Conservation (phyloP, 352 stramenopile genomes). For the Phytopythium kandeliae region DNA sequence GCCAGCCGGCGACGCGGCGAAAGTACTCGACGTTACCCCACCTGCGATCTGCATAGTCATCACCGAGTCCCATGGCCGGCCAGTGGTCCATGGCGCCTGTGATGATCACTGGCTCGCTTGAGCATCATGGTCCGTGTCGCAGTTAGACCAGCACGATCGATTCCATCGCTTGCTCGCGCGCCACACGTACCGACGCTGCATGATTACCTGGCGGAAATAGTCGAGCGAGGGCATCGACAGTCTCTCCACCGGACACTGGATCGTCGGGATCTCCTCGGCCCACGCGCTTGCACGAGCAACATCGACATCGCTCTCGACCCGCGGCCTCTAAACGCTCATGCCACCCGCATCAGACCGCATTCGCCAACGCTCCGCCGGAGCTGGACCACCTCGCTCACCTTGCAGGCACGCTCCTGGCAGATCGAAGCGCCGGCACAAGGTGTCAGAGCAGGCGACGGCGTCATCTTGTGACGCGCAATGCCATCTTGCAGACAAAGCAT, state of each 20-base stretch:
- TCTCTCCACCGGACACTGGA: constrained; percentile 35
- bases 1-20: constrained; percentile 53
- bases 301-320: constrained; percentile 1
- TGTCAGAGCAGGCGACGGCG: background rate
- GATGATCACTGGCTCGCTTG: constrained; percentile 66
- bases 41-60: constrained; percentile 18
- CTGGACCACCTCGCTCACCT: too few relatives aligned
- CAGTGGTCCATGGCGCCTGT: constrained; percentile 76
- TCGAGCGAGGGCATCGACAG: constrained; percentile 55
- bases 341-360: too few relatives aligned
- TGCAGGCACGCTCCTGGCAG: constrained; percentile 6
- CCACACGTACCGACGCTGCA: constrained; percentile 41
- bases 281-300: background rate
- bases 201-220: constrained; percentile 42
- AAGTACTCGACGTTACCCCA: constrained; percentile 74
- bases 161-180: background rate
- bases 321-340: constrained; percentile 17
- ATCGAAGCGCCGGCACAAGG: background rate
- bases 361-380: background rate
- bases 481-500: constrained; percentile 13
- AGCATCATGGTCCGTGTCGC: background rate
- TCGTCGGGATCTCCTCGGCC: background rate
- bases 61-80: constrained; percentile 52
- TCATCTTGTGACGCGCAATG: constrained; percentile 20
- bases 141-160: background rate